A percentile compares a stretch with the other conserved stretches of the same genome.
Conservation (phyloP, 805 yeast genomes). For the Saccharomyces mikatae region DNA sequence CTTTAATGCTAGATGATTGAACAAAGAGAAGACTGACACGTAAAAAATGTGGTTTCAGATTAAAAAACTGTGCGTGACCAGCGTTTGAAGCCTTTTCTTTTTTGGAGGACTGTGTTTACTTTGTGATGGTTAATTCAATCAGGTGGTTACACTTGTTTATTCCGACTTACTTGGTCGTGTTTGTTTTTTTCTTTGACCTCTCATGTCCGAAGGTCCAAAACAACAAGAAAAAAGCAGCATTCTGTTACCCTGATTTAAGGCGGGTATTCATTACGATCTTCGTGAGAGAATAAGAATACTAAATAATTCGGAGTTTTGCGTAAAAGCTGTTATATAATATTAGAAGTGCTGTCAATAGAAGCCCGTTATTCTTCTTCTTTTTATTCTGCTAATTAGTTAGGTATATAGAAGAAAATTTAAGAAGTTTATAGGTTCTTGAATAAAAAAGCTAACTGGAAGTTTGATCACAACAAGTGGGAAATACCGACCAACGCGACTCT, state of each 20-base stretch:
- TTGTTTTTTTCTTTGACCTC: not conserved
- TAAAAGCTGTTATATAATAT: too few relatives aligned
- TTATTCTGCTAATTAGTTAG: not conserved
- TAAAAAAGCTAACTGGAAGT: not conserved
- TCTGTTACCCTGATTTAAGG: not conserved
- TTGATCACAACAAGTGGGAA: not conserved
- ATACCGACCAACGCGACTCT: not conserved
- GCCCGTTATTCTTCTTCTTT: not conserved
- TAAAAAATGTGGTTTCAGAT: not conserved
- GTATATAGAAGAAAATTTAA: not conserved
- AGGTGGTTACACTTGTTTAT: not conserved
- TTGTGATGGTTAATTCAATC: not conserved
- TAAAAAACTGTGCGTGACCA: not conserved
- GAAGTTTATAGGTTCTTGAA: not conserved
- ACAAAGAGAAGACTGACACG: not conserved
- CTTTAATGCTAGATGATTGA: not conserved
- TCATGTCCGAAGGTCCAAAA: not conserved
- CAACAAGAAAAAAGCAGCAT: not conserved
- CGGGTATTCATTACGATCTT: not conserved
- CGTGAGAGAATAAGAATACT: not conserved
- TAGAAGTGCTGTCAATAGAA: not conserved
- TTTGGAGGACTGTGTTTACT: not conserved
- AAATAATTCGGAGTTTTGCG: not conserved
- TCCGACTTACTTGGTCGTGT: not conserved
- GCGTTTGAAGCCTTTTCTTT: not conserved